phyloP scores from a whole-genome alignment of 2,329 filamentous ascomycete species.

The Cordyceps cateniannulata region DNA sequence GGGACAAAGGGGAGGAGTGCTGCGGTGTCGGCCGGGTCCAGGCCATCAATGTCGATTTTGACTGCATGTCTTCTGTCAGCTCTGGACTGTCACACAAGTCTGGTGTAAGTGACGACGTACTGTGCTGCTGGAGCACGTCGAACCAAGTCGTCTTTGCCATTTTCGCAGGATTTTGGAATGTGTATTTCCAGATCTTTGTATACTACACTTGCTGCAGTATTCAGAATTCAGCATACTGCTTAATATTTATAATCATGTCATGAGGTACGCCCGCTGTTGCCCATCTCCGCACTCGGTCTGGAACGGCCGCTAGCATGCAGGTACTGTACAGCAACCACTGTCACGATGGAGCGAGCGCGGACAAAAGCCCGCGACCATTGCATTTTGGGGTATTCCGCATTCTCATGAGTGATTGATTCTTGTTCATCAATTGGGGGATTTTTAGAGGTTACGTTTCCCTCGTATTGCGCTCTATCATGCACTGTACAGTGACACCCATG shows the following conservation, averaged over 20 bases:
- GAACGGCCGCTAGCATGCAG: conserved; percentile 2
- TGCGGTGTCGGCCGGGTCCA: conserved; percentile 20
- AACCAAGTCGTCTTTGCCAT: conserved; percentile 2
- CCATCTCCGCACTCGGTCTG: not conserved
- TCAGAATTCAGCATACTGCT: not conserved
- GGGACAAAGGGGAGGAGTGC: conserved; percentile 3
- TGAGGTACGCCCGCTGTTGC: not conserved
- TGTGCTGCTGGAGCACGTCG: conserved; percentile 5
- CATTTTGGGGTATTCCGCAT: too few relatives aligned
- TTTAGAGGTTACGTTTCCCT: not conserved
- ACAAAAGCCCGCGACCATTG: not conserved
- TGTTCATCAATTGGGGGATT: too few relatives aligned
- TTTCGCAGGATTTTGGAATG: not conserved
- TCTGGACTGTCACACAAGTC: not conserved
- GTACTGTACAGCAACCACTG: conserved; percentile 8
- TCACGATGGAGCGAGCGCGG: not conserved
- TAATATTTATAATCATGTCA: not conserved
- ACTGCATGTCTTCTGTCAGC: not conserved
- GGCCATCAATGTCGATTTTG: conserved; percentile 11
- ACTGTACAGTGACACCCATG: not conserved
- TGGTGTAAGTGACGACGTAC: not conserved
- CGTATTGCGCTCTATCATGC: not conserved
- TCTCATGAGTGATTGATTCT: not conserved
- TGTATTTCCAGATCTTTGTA: not conserved
- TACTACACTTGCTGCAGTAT: not conserved